These are phyloP conservation scores for Microbotryum intermedium DNA, from an alignment of 1,284 basidiomycete species.

Conservation along the genomic window DNA sequence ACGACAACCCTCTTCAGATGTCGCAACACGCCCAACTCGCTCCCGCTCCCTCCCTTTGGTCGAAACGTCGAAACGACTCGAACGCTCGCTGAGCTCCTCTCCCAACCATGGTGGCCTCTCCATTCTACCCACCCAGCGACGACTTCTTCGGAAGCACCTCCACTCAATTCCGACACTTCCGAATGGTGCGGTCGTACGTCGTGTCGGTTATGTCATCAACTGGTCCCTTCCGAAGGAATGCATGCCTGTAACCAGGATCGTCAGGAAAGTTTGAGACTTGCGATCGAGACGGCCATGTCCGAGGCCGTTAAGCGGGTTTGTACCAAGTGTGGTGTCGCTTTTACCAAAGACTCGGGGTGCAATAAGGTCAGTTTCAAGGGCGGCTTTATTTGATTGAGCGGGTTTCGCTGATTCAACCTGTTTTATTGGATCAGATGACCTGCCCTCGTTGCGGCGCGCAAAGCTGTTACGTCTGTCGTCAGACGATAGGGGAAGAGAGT, in stretches of 20 bases:
- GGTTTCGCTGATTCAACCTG: not conserved
- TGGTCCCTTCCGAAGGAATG: not conserved
- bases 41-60: not conserved
- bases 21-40: not conserved
- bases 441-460: conserved; percentile 16
- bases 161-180: not conserved
- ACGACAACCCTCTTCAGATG: too few relatives aligned
- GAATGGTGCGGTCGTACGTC: conserved; percentile 6
- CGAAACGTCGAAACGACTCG: not conserved
- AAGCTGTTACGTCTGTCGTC: conserved; percentile 15
- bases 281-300: conserved; percentile 20
- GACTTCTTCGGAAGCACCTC: not conserved
- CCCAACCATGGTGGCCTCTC: not conserved
- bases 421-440: conserved; percentile 3
- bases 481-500: conserved; percentile 5
- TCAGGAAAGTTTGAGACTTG: conserved; percentile 14
- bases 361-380: conserved; percentile 14
- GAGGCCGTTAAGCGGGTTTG: conserved; percentile 11
- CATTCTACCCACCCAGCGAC: not conserved
- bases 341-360: conserved; percentile 17
- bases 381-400: not conserved
- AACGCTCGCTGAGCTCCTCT: not conserved
- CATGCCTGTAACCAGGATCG: not conserved
- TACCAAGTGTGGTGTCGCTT: conserved; percentile 10
- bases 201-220: conserved; percentile 10